Evolutionary conservation across 176 grass and related monocot species (phyloP).

Genomic region (Eragrostis nindensis): DNA sequence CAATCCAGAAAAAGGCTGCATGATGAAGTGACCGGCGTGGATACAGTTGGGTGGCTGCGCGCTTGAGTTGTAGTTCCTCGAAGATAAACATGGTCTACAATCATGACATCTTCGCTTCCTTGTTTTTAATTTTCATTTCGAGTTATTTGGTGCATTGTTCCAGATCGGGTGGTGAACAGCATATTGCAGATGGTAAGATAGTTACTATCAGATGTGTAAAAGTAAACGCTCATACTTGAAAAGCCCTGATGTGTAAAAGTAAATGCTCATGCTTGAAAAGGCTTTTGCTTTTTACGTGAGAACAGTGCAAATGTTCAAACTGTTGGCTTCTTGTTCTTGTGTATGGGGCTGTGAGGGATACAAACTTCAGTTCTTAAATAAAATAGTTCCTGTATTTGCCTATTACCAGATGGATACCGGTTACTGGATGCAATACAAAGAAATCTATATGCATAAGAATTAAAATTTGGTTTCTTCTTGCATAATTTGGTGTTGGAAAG

Average conservation of each 20-base stretch:
- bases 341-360: conserved; percentile 8
- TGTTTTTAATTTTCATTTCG: conserved; percentile 47
- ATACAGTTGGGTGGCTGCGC: conserved; percentile 35
- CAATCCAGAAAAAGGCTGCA: conserved; percentile 47
- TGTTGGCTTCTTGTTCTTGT: background rate
- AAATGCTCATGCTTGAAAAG: conserved; percentile 40
- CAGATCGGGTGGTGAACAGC: conserved; percentile 37
- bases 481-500: background rate
- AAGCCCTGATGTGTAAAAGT: conserved; percentile 44
- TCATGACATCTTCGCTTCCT: conserved; percentile 21
- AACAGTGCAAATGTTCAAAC: background rate
- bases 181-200: conserved; percentile 39
- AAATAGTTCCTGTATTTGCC: background rate
- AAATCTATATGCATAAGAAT: too few relatives aligned
- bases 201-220: conserved; percentile 27
- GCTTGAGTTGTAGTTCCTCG: conserved; percentile 7
- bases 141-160: conserved; percentile 47
- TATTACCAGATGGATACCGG: background rate
- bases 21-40: conserved; percentile 48
- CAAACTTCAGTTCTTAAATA: background rate
- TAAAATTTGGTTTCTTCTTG: background rate
- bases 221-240: conserved; percentile 47
- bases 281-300: conserved; percentile 31
- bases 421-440: too few relatives aligned
- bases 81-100: conserved; percentile 27